A percentile compares a stretch with the other conserved stretches of the same genome.
Evolutionary conservation across 225 moss, liverwort and hornwort species (phyloP).

Genomic region (Marchantia paleacea): DNA sequence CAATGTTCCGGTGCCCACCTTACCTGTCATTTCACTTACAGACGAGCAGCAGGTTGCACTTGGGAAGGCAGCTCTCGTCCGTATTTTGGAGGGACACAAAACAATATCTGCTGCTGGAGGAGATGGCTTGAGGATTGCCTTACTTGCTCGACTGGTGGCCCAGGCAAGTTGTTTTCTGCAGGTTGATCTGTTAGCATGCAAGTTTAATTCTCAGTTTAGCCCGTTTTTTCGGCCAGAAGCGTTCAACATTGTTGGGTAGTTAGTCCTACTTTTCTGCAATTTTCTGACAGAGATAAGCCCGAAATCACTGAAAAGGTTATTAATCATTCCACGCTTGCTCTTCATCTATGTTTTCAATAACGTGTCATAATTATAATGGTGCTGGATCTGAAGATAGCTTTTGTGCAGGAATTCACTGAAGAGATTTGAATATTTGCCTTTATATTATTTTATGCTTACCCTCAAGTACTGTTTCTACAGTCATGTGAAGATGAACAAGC

Average conservation of each 20-base stretch:
- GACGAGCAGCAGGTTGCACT: conserved; percentile 80
- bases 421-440: background rate
- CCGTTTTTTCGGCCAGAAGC: background rate
- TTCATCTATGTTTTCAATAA: background rate
- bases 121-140: conserved; percentile 78
- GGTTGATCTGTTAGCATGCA: background rate
- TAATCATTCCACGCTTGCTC: background rate
- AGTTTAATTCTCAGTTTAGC: background rate
- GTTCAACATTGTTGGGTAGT: background rate
- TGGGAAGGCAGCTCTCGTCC: conserved; percentile 82
- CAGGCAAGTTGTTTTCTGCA: conserved; percentile 49
- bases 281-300: too few species aligned
- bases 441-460: background rate
- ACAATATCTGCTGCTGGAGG: conserved; percentile 90
- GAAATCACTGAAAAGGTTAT: too few species aligned
- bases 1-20: conserved; percentile 64
- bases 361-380: background rate
- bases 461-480: conserved; percentile 39
- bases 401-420: background rate
- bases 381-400: background rate
- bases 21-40: conserved; percentile 75
- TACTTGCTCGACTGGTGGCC: conserved; percentile 87
- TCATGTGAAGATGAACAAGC: conserved; percentile 79
- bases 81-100: conserved; percentile 93
- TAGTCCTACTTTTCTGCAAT: too few species aligned